These are phyloP conservation scores for Eucalyptus polybractea DNA, from an alignment of 345 rosid species.

Conservation along the genomic window DNA sequence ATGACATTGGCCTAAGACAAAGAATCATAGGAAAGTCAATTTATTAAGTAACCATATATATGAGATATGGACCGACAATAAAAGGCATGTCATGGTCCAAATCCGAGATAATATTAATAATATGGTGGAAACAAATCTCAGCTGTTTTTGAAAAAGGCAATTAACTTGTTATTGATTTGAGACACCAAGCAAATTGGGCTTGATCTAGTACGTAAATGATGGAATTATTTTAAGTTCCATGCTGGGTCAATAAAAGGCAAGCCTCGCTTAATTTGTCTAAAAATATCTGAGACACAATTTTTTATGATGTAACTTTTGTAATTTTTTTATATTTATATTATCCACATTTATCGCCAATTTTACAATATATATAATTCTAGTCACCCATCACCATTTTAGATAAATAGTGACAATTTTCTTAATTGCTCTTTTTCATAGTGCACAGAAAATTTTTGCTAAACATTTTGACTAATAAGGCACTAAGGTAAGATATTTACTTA, in stretches of 20 bases:
- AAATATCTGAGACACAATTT: neutral
- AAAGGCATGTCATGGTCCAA: neutral
- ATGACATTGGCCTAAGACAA: neutral
- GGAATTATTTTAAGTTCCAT: neutral
- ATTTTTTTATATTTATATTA: neutral
- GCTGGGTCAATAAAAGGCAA: neutral
- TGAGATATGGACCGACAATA: neutral
- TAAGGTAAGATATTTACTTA: neutral
- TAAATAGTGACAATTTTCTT: neutral
- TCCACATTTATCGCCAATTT: neutral
- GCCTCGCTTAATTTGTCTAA: neutral
- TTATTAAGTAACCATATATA: neutral
- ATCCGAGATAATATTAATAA: neutral
- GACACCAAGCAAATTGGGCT: neutral
- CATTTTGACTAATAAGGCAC: neutral
- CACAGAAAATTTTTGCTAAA: neutral
- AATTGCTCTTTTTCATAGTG: neutral
- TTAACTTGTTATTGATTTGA: neutral
- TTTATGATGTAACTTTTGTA: neutral
- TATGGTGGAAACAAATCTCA: neutral
- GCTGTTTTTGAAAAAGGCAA: neutral
- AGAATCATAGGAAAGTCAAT: neutral
- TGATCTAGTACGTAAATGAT: neutral
- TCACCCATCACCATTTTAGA: neutral
- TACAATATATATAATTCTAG: neutral